Evolutionary conservation across 2,329 filamentous ascomycete genomes (phyloP).

Genomic region (Balansia obtecta): DNA sequence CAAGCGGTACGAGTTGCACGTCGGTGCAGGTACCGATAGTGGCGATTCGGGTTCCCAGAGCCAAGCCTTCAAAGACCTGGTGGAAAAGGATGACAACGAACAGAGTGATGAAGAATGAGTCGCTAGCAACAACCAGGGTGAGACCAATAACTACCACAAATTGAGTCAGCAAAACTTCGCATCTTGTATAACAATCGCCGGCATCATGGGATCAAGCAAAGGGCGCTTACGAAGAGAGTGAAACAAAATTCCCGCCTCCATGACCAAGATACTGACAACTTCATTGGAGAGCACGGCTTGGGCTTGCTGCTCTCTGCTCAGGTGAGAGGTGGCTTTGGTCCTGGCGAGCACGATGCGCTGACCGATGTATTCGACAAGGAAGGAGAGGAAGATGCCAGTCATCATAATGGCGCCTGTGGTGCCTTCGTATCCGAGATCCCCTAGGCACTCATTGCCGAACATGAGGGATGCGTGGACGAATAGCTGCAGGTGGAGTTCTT

Average conservation of each 20-base stretch:
- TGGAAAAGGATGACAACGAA: constrained; percentile 63
- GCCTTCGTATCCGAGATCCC: constrained; percentile 52
- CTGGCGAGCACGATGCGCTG: constrained; percentile 40
- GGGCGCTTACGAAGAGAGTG: constrained; percentile 49
- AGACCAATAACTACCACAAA: constrained; percentile 42
- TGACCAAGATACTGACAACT: constrained; percentile 51
- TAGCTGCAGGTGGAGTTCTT: constrained; percentile 34
- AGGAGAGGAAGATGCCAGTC: constrained; percentile 62
- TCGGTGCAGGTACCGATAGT: constrained; percentile 30
- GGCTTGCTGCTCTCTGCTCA: constrained; percentile 15
- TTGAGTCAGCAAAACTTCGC: not conserved
- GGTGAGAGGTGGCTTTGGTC: constrained; percentile 14
- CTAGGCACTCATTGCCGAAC: constrained; percentile 59
- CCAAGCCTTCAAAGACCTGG: constrained; percentile 67
- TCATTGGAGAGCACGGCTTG: constrained; percentile 23
- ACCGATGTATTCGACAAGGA: constrained; percentile 56
- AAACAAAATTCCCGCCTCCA: constrained; percentile 65
- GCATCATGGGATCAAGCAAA: not conserved
- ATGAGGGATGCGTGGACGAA: constrained; percentile 62
- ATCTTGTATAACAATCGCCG: not conserved
- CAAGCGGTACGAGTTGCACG: constrained; percentile 10
- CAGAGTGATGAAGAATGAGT: constrained; percentile 43
- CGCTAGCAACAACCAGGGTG: constrained; percentile 47
- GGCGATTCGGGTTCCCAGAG: constrained; percentile 59
- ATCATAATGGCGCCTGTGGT: constrained; percentile 60